phyloP scores from a whole-genome alignment of 1,284 basidiomycete species.

The Pterulicium gracile region DNA sequence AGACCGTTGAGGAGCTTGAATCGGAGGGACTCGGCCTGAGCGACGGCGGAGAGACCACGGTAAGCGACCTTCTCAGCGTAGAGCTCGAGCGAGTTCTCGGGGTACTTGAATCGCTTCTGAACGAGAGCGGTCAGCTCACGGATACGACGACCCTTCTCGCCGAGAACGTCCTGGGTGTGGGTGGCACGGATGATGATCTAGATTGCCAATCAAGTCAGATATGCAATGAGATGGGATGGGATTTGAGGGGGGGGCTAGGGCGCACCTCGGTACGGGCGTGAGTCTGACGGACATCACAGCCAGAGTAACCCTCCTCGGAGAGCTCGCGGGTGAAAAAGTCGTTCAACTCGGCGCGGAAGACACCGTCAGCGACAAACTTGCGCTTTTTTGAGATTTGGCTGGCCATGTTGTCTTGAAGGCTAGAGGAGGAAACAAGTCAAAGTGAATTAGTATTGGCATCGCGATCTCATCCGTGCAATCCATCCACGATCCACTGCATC shows the following conservation, averaged over 20 bases:
- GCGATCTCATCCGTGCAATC: not conserved
- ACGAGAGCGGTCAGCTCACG: constrained; percentile 98
- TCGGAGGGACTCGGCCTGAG: constrained; percentile 96
- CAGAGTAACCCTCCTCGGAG: constrained; percentile 99
- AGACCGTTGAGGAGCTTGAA: constrained; percentile 99
- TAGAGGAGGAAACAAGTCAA: constrained; percentile 7
- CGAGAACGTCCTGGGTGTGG: constrained; percentile 99
- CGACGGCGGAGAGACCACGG: constrained; percentile 97
- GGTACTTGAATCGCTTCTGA: constrained; percentile 99
- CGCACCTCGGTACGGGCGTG: constrained; percentile 94
- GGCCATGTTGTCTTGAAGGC: constrained; percentile 43
- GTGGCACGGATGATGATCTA: constrained; percentile 99
- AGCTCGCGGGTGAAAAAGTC: constrained; percentile 99
- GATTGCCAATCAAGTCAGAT: not conserved
- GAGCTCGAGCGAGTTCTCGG: constrained; percentile 96
- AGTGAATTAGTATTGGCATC: not conserved
- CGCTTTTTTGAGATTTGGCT: constrained; percentile 90
- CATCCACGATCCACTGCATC: not conserved
- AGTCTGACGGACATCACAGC: constrained; percentile 99
- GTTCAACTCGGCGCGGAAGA: constrained; percentile 96
- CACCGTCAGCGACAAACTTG: constrained; percentile 98
- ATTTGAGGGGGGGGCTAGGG: constrained; percentile 4
- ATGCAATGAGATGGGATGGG: constrained; percentile 1
- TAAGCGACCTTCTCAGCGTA: constrained; percentile 99
- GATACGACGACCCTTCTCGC: constrained; percentile 99